A percentile compares a stretch with the other conserved stretches of the same genome.
Evolutionary conservation across 345 rosid species (phyloP).

Genomic region (Pseudoturritis turrita): DNA sequence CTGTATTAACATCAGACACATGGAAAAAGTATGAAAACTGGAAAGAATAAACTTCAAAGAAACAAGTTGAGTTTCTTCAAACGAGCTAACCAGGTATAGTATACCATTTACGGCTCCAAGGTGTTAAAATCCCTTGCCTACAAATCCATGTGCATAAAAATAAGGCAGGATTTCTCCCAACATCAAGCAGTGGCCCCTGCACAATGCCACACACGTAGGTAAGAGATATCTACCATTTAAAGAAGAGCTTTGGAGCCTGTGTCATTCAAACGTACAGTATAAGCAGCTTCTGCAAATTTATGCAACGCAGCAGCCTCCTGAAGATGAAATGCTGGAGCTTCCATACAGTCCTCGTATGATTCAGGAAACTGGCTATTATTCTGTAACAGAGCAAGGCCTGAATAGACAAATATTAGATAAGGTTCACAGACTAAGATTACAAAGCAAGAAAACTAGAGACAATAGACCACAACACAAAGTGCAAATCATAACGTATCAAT

Average conservation of each 20-base stretch:
- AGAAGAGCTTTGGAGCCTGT: neutral
- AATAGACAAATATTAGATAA: slow-evolving; percentile 16
- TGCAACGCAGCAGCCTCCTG: slow-evolving; percentile 64
- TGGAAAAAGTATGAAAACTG: neutral
- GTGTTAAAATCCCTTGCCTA: slow-evolving; percentile 79
- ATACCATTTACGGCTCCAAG: slow-evolving; percentile 69
- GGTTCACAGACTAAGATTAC: neutral
- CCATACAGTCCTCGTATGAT: slow-evolving; percentile 39
- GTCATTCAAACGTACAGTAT: slow-evolving; percentile 50
- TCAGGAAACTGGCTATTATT: slow-evolving; percentile 38
- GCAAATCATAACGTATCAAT: neutral
- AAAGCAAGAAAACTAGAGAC: neutral
- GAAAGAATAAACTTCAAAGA: neutral
- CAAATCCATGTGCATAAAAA: slow-evolving; percentile 84
- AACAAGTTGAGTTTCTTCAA: slow-evolving; percentile 22
- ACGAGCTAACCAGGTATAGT: slow-evolving; percentile 29
- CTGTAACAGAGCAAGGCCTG: slow-evolving; percentile 91
- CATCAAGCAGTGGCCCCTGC: slow-evolving; percentile 90
- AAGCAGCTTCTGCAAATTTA: slow-evolving; percentile 93
- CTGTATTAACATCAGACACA: neutral
- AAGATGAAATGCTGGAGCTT: slow-evolving; percentile 60
- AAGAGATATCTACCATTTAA: neutral
- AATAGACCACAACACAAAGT: neutral
- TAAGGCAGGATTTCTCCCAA: slow-evolving; percentile 75
- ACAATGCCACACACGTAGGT: slow-evolving; percentile 15